Conservation (phyloP, 176 grass and related monocot genomes). For the Dendrocalamus sinicus region DNA sequence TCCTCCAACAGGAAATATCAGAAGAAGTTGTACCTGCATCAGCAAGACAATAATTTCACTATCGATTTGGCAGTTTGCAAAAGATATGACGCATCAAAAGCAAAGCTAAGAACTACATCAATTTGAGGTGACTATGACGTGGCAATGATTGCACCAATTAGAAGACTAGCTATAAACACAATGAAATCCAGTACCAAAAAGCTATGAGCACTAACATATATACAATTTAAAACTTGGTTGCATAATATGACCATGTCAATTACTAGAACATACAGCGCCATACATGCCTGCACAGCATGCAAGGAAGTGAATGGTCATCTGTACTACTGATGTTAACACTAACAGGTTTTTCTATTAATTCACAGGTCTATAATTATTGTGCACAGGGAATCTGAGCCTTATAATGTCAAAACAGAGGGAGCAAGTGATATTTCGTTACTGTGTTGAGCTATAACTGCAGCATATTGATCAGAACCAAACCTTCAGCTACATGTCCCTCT, state of each 20-base stretch:
- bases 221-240: no score
- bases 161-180: neutral
- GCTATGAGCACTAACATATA: neutral
- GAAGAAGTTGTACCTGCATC: slow-evolving; percentile 83
- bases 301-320: neutral
- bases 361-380: neutral
- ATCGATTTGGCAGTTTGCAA: neutral
- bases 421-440: neutral
- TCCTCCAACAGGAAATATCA: slow-evolving; percentile 67
- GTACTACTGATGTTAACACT: neutral
- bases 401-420: no score
- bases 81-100: neutral
- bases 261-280: neutral
- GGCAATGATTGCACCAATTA: neutral
- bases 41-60: slow-evolving; percentile 14
- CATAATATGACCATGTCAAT: neutral
- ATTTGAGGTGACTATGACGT: neutral
- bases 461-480: neutral
- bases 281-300: neutral
- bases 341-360: neutral
- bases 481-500: neutral
- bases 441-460: no score
- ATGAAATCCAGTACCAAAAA: neutral
- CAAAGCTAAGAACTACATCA: neutral
- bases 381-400: neutral